Base-by-base conservation (phyloP, 352 stramenopile genomes). In the Pythium brassicae region DNA sequence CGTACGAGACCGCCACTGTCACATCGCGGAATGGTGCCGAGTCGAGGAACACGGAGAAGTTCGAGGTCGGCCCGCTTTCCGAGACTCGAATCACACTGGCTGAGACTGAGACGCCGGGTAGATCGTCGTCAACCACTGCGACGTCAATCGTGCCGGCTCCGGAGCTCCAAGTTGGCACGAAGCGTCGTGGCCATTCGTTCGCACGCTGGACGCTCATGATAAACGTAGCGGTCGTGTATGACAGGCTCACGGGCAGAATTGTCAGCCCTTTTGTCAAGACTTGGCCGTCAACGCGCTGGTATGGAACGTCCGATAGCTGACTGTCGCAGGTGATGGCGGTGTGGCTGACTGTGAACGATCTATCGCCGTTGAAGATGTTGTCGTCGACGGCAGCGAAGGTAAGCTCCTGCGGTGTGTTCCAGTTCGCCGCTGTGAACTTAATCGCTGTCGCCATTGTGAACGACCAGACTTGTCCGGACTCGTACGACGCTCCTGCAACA, bases 381-480 rank as follows among this genome's bases (percentile, higher is more conserved):
- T 91, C 78, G 60, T 91, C 80, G 0, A 87, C 59, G 2, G 68
- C 76, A 47, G 74, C 37, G 52, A 81, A 82, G 10, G 72, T 75
- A n/a, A 89, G 57, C 32, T 65, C 40, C 53, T 91, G 80, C 7
- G 53, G 11, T 10, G 71, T 22, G 40, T 83, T 72, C 80, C 78
- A 91, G 53, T 83, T 89, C n/a, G 42, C 53, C 5, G 72, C 29
- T 14, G 71, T 84, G 43, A 91, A 91, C 29, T 61, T 58, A 20
- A 91, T 57, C 10, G 59, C 59, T 9, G 72, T 86, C 11, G 71
- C 68, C 11, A 78, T 67, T 25, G 51, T 61, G 48, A 71, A 84
- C 7, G 50, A 66, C 17, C 63, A 55, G 1, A 39, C 50, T 19
- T 76, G 54, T 20, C 66, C 71, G 1, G 62, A 74, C 26, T 83